These are phyloP conservation scores for Penicillium digitatum DNA, from an alignment of 2,329 filamentous ascomycete species.

Conservation along the genomic window DNA sequence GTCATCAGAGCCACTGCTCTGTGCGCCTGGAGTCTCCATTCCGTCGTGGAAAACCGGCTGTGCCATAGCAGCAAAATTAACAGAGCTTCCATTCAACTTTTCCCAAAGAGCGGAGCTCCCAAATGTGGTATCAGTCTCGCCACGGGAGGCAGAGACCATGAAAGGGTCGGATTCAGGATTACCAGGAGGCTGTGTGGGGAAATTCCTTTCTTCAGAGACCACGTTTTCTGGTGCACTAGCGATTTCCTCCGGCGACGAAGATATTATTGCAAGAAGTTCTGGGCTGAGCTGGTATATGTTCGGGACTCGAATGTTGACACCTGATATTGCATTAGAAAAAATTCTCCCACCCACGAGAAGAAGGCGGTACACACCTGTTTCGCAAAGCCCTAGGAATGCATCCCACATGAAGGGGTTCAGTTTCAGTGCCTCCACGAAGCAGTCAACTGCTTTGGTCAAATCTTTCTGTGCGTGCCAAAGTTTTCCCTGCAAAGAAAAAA, in stretches of 20 bases:
- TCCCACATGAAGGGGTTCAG: conserved; percentile 98
- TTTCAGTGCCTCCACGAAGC: conserved; percentile 84
- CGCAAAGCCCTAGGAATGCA: conserved; percentile 82
- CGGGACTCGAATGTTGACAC: conserved; percentile 71
- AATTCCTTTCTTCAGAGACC: conserved; percentile 28
- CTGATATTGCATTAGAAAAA: conserved; percentile 57
- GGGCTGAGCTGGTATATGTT: conserved; percentile 79
- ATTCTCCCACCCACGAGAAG: conserved; percentile 7
- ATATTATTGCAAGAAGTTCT: conserved; percentile 55
- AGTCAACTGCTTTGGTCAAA: conserved; percentile 75
- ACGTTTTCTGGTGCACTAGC: conserved; percentile 32
- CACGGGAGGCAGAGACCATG: conserved; percentile 31
- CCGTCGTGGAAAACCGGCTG: conserved; percentile 48
- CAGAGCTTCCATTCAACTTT: conserved; percentile 47
- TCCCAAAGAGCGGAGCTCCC: conserved; percentile 48
- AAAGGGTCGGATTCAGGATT: conserved; percentile 45
- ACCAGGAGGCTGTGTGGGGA: conserved; percentile 38
- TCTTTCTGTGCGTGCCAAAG: conserved; percentile 77
- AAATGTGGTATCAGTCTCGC: conserved; percentile 33
- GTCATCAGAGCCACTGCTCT: conserved; percentile 44
- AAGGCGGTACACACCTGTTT: conserved; percentile 54
- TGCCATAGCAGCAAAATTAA: conserved; percentile 38
- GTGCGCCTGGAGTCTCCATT: conserved; percentile 60
- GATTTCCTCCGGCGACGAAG: conserved; percentile 32
- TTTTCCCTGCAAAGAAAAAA: conserved; percentile 81